phyloP scores from a whole-genome alignment of 2,329 filamentous ascomycete species.

The Bipolaris bicolor region DNA sequence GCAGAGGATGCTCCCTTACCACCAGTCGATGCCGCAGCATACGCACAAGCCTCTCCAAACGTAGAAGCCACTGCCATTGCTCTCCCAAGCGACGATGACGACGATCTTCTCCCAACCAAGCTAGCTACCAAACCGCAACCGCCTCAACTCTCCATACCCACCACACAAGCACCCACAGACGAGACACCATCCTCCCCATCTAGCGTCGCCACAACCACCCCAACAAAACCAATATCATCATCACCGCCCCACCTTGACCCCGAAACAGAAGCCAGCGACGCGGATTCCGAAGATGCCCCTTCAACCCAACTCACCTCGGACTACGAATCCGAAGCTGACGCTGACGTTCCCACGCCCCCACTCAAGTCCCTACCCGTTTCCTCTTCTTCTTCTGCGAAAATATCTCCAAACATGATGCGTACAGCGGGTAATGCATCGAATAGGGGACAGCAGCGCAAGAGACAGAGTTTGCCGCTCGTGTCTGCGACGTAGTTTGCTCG shows the following conservation, averaged over 20 bases:
- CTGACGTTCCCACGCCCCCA: conserved; percentile 3
- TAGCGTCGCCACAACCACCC: not conserved
- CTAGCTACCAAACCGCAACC: not conserved
- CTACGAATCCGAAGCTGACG: conserved; percentile 15
- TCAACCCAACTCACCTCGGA: conserved; percentile 35
- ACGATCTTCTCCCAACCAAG: conserved; percentile 15
- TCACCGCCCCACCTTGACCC: not conserved
- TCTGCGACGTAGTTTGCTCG: conserved; percentile 31
- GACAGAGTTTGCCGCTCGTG: conserved; percentile 34
- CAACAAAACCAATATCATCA: not conserved
- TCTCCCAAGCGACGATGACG: conserved; percentile 29
- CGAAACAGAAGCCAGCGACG: conserved; percentile 30
- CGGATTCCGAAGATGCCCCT: conserved; percentile 31
- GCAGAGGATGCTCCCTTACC: conserved; percentile 29
- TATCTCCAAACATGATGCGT: conserved; percentile 36
- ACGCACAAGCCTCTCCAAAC: not conserved
- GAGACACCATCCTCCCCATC: not conserved
- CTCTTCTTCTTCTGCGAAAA: not conserved
- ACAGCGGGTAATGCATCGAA: conserved; percentile 30
- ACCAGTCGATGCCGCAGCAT: conserved; percentile 7
- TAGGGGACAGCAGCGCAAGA: conserved; percentile 22
- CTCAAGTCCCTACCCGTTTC: not conserved
- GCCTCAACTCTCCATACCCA: not conserved
- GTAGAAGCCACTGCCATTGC: conserved; percentile 23
- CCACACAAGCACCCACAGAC: not conserved